These are phyloP conservation scores for Polyplosphaeria fusca DNA, from an alignment of 495 filamentous ascomycete genomes.

Conservation along the genomic window DNA sequence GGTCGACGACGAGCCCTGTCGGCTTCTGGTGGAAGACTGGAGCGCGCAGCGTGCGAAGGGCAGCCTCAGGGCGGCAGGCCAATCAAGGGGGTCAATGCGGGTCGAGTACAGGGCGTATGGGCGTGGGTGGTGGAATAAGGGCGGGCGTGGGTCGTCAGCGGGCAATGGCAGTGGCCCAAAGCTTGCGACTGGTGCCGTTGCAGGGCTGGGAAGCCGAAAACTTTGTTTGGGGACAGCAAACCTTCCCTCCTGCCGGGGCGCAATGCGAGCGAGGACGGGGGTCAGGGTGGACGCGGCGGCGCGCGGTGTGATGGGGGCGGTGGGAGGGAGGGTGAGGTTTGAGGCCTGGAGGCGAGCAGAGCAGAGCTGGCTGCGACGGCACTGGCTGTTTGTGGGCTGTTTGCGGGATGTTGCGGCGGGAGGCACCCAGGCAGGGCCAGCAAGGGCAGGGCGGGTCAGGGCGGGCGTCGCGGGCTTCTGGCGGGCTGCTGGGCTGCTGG, in stretches of 20 bases:
- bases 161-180: constrained; percentile 19
- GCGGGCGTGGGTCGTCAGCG: constrained; percentile 13
- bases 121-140: constrained; percentile 22
- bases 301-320: not conserved
- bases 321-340: not conserved
- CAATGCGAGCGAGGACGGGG: not conserved
- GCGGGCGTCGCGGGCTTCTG: not conserved
- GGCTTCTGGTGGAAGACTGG: constrained; percentile 16
- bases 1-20: constrained; percentile 25
- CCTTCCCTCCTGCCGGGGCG: constrained; percentile 1
- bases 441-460: not conserved
- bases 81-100: constrained; percentile 20
- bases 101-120: constrained; percentile 14
- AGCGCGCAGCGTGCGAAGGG: constrained; percentile 11
- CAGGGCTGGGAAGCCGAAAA: constrained; percentile 31
- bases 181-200: constrained; percentile 32
- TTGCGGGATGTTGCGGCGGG: no score
- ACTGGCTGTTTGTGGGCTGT: no score
- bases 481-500: constrained; percentile 2
- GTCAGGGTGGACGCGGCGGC: no score
- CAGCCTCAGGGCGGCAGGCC: constrained; percentile 4
- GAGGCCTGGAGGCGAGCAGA: not conserved
- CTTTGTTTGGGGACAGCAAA: constrained; percentile 26
- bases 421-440: not conserved
- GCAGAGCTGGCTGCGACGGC: no score